A percentile compares a stretch with the other conserved stretches of the same genome.
These are phyloP conservation scores for Phytophthora rubi DNA, from an alignment of 352 stramenopile genomes.

Conservation along the genomic window DNA sequence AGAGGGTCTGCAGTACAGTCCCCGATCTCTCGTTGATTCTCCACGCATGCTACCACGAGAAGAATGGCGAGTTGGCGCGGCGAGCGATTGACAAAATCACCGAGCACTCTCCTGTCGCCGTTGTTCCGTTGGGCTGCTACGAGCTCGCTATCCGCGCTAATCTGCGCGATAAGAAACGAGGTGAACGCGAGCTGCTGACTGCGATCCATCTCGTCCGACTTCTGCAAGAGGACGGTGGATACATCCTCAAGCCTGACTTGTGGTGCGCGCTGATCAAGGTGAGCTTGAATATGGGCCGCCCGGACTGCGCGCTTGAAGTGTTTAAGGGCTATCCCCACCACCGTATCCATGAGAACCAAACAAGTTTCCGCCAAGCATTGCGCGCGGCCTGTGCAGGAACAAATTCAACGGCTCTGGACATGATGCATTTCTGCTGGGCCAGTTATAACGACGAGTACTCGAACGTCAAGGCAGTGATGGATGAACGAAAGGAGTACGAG, in stretches of 20 bases:
- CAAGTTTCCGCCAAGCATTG: slow-evolving; percentile 48
- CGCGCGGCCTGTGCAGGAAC: slow-evolving; percentile 37
- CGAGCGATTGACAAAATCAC: slow-evolving; percentile 42
- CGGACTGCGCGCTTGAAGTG: slow-evolving; percentile 43
- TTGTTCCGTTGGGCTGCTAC: slow-evolving; percentile 45
- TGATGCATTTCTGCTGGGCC: slow-evolving; percentile 49
- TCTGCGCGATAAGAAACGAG: slow-evolving; percentile 33
- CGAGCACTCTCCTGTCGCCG: slow-evolving; percentile 22
- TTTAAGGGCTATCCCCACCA: slow-evolving; percentile 52
- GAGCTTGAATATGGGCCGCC: slow-evolving; percentile 44
- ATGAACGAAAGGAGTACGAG: slow-evolving; percentile 31
- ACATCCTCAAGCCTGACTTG: slow-evolving; percentile 45
- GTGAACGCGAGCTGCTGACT: slow-evolving; percentile 38
- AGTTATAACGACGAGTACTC: slow-evolving; percentile 27
- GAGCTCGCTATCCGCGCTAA: slow-evolving; percentile 46
- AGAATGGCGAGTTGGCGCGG: slow-evolving; percentile 38
- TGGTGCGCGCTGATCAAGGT: slow-evolving; percentile 59
- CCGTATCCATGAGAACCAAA: slow-evolving; percentile 45
- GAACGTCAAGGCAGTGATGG: slow-evolving; percentile 15
- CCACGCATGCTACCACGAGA: slow-evolving; percentile 38
- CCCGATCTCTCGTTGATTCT: slow-evolving; percentile 41
- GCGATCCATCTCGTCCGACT: slow-evolving; percentile 43
- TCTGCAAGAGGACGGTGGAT: slow-evolving; percentile 47
- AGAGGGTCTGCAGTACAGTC: slow-evolving; percentile 34
- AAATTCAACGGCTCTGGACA: slow-evolving; percentile 44